Base-by-base conservation (phyloP, 192 early-diverging fungal species). In the Mortierella alpina region DNA sequence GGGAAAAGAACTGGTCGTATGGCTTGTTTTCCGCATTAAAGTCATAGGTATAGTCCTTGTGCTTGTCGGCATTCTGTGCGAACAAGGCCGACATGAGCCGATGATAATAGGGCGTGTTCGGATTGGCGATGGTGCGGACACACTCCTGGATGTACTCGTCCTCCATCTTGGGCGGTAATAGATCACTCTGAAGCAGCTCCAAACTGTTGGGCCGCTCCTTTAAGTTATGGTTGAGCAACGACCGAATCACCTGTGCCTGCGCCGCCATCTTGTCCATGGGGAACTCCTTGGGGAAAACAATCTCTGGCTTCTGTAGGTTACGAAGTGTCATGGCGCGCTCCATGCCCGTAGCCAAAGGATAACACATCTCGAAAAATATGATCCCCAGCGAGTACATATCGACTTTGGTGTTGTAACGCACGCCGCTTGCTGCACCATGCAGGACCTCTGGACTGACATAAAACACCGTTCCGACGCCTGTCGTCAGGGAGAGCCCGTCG, bases 41-140 rank as follows among this genome's bases (percentile, higher is more conserved):
- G 61, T 99, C 97, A 71, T 93, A 98, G 5, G 95, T 93, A 73
- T 94, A 93, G 61, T 97, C 97, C 64, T 95, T 96, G 78, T 94
- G 93, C 64, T 88, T 87, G 84, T 95, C 93, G 0, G 91, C 83
- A 12, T 86, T 82, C 65, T 93, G 93, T 0, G 87, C 86, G 72
- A 97, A 98, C 59, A 99, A 81, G 5, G 94, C 87, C 6, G 87
- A 86, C 83, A 99, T 90, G 18, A 99, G 86, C 46, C 90, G 85
- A 20, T 89, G 85, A 66, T 95, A 97, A 78, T 98, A 94, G 5
- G 92, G 89, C 44, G 95, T 93, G 73, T 96, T 93, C 50, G 93
- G 96, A 68, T 95, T 95, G 72, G 92, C 91, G 54, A 99, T 95
- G 22, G 91, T 95, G 15, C 93, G 88, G 31, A 99, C 91, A n/a